phyloP scores from a whole-genome alignment of 768 basidiomycete genomes.

The Tubosaeta sp. region DNA sequence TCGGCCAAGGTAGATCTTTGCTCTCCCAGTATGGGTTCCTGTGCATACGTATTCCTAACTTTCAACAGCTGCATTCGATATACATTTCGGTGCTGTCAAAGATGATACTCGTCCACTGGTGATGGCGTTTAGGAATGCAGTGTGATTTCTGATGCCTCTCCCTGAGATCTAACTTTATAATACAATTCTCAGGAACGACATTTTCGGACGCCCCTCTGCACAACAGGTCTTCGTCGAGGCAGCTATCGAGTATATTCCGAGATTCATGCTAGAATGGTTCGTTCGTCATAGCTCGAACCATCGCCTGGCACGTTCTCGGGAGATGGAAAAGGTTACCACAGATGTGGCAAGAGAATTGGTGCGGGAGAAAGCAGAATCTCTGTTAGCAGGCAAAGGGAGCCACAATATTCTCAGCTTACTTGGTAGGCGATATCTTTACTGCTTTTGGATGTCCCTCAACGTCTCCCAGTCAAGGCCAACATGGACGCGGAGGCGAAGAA shows the following conservation, averaged over 20 bases:
- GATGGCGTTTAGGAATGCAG: constrained; percentile 5
- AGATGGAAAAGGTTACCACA: constrained; percentile 1
- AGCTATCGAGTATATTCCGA: constrained; percentile 14
- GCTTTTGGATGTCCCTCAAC: neutral
- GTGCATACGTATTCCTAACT: neutral
- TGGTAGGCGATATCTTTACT: constrained; percentile 28
- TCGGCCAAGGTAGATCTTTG: constrained; percentile 39
- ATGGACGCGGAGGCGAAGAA: constrained; percentile 24
- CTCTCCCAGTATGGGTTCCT: neutral
- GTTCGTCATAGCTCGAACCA: constrained; percentile 22
- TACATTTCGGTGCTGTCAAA: constrained; percentile 32
- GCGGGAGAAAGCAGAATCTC: constrained; percentile 10
- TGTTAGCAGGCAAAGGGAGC: constrained; percentile 14
- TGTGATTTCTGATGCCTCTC: constrained; percentile 4
- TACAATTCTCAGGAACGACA: constrained; percentile 19
- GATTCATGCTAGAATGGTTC: constrained; percentile 32
- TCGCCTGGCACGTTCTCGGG: constrained; percentile 15
- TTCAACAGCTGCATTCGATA: constrained; percentile 43
- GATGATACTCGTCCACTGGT: constrained; percentile 10
- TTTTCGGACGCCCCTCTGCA: constrained; percentile 14
- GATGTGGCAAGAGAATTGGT: constrained; percentile 19
- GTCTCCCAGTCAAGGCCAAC: constrained; percentile 23
- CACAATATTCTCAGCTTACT: constrained; percentile 32
- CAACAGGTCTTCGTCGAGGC: constrained; percentile 15
- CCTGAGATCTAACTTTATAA: neutral